Evolutionary conservation across 169 alveolate species (phyloP).

Genomic region (Eimeria brunetti): DNA sequence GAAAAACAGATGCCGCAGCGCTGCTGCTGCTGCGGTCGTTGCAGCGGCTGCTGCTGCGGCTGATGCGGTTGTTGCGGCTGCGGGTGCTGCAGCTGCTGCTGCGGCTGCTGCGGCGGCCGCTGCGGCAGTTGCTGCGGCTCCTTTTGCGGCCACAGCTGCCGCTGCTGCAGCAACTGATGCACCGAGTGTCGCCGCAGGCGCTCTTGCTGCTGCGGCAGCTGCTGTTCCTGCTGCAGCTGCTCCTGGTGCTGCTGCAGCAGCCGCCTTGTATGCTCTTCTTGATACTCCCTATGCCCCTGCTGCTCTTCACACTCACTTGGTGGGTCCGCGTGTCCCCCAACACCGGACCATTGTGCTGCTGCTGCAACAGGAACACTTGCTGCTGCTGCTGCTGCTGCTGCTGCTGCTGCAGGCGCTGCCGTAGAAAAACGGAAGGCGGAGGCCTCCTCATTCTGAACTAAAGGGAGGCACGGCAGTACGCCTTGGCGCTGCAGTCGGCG

Average conservation of each 20-base stretch:
- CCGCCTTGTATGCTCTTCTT: background rate
- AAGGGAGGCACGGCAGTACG: background rate
- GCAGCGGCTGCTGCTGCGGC: conserved; percentile 50
- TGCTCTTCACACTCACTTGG: background rate
- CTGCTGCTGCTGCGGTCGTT: conserved; percentile 13
- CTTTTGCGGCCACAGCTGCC: background rate
- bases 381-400: conserved; percentile 20
- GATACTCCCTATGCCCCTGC: background rate
- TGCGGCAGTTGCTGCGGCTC: background rate
- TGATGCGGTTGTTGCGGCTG: no score
- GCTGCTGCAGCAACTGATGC: background rate
- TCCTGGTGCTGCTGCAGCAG: conserved; percentile 3
- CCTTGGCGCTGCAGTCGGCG: background rate
- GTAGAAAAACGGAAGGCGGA: background rate
- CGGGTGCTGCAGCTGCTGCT: no score
- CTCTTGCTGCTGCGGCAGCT: background rate
- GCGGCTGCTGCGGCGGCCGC: no score
- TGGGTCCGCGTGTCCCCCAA: background rate
- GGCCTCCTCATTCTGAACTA: background rate
- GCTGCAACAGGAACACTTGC: background rate
- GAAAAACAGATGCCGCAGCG: background rate
- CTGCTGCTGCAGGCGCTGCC: background rate
- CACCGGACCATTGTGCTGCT: background rate
- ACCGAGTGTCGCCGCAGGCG: background rate
- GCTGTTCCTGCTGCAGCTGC: background rate